Conservation (phyloP, 352 stramenopile species). For the Thalassiosira mediterranea region DNA sequence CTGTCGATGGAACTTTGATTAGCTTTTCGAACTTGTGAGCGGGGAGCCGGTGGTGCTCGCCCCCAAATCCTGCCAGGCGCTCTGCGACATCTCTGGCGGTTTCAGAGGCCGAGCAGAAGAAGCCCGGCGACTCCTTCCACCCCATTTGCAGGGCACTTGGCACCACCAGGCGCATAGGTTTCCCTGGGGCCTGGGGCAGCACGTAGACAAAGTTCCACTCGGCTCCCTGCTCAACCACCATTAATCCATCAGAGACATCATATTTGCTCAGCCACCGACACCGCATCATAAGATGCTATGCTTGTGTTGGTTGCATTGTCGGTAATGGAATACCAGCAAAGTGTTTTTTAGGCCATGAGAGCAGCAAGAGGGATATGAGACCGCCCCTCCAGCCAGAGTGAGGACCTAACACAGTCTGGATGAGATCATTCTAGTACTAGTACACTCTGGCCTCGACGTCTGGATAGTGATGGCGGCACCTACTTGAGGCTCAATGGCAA, state of each 20-base stretch:
- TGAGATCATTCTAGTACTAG: too few relatives aligned
- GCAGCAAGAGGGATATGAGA: too few relatives aligned
- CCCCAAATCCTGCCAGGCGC: neutral
- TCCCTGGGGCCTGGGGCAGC: slow-evolving; percentile 2
- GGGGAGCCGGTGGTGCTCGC: neutral
- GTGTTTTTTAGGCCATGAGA: too few relatives aligned
- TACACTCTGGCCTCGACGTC: too few relatives aligned
- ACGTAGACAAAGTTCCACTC: slow-evolving; percentile 55
- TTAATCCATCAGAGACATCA: slow-evolving; percentile 39
- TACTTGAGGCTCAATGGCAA: too few relatives aligned
- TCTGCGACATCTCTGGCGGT: slow-evolving; percentile 10
- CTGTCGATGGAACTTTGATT: neutral
- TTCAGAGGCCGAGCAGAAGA: slow-evolving; percentile 22
- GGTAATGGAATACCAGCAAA: too few relatives aligned
- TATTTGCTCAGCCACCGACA: slow-evolving; percentile 15
- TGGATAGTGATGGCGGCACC: too few relatives aligned
- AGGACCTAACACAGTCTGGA: too few relatives aligned
- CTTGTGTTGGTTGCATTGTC: too few relatives aligned
- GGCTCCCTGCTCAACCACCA: slow-evolving; percentile 4
- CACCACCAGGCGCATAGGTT: slow-evolving; percentile 23
- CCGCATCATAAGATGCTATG: too few relatives aligned
- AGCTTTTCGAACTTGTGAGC: slow-evolving; percentile 8
- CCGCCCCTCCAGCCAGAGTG: too few relatives aligned
- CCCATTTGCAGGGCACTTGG: slow-evolving; percentile 30
- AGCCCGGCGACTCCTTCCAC: slow-evolving; percentile 25